Evolutionary conservation across 805 yeast species (phyloP).

Genomic region (Yarrowia deformans): DNA sequence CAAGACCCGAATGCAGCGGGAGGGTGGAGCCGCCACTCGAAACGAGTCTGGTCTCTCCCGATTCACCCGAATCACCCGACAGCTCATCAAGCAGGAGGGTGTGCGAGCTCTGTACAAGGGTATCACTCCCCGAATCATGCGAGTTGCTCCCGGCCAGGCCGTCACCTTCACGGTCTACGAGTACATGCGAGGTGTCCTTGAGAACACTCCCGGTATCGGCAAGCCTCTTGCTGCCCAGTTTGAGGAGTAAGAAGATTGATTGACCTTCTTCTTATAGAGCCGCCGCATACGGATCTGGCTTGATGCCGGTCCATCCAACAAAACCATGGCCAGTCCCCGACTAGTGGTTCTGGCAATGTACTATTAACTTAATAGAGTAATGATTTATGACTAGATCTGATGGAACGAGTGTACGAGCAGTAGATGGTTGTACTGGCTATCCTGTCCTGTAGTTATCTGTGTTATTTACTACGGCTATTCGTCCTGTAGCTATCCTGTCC

Average conservation of each 20-base stretch:
- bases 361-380: constrained; percentile 39
- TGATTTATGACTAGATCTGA: constrained; percentile 38
- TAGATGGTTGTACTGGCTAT: too few species aligned
- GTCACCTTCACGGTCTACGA: constrained; percentile 98
- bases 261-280: too few species aligned
- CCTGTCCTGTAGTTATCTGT: too few species aligned
- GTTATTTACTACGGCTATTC: too few species aligned
- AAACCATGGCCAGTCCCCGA: constrained; percentile 26
- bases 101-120: constrained; percentile 89
- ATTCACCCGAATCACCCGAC: constrained; percentile 79
- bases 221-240: constrained; percentile 35
- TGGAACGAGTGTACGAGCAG: too few species aligned
- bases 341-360: constrained; percentile 16
- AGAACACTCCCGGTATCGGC: constrained; percentile 45
- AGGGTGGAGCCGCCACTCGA: constrained; percentile 62
- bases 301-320: background rate
- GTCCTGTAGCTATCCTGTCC: too few species aligned
- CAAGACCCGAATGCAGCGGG: constrained; percentile 95
- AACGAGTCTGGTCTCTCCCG: constrained; percentile 73
- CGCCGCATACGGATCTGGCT: too few species aligned
- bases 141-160: constrained; percentile 99
- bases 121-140: constrained; percentile 97
- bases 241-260: constrained; percentile 28
- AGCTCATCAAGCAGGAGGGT: constrained; percentile 89
- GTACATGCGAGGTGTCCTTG: constrained; percentile 74